Evolutionary conservation across 2,329 filamentous ascomycete genomes (phyloP), one percentile per base, ranked within the genome.

Genomic region (Colletotrichum sublineola): DNA sequence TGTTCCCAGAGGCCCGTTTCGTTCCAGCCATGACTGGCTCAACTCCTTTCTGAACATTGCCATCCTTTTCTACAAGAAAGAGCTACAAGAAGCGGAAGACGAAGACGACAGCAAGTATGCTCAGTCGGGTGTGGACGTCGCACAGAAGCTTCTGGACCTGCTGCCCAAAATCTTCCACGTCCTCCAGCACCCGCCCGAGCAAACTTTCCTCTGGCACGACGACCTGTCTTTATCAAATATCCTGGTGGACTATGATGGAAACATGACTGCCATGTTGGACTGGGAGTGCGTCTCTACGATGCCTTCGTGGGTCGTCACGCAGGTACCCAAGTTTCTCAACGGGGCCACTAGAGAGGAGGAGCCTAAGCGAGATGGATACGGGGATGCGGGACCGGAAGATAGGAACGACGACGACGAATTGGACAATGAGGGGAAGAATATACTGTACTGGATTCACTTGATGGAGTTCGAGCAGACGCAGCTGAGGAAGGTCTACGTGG

Each of bases 201-300:
- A 68, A n/a, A 82, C 79, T 5, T 75, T 80, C 0, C 72, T 85
- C 2, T 81, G 75, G 53, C 82, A 84, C 56, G 71, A 83, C 31
- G 82, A 85, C 57, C 75, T 86, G 1, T 79, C 76, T 1, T 71
- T 79, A 8, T 72, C 77, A 2, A 86, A 86, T 67, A 82, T 86
- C 11, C 73, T 85, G 36, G 79, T 85, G 1, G 77, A 85, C 63
- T 76, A 81, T 0, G 38, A 79, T 6, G 81, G 81, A 0, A 68
- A 70, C 0, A 73, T 86, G 6, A 82, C 81, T 1, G 84, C 75
- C 5, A 61, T 86, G 0, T 56, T 85, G 4, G 83, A 85, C 73
- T 86, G 83, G 82, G 82, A 86, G 67, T 84, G 80, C 53, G 80
- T 84, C 14, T 84, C 81, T 0, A 75, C 81, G 1, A 38, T 84